A percentile compares a stretch with the other conserved stretches of the same genome.
Evolutionary conservation across 495 filamentous ascomycete species (phyloP).

Genomic region (Glonium stellatum): DNA sequence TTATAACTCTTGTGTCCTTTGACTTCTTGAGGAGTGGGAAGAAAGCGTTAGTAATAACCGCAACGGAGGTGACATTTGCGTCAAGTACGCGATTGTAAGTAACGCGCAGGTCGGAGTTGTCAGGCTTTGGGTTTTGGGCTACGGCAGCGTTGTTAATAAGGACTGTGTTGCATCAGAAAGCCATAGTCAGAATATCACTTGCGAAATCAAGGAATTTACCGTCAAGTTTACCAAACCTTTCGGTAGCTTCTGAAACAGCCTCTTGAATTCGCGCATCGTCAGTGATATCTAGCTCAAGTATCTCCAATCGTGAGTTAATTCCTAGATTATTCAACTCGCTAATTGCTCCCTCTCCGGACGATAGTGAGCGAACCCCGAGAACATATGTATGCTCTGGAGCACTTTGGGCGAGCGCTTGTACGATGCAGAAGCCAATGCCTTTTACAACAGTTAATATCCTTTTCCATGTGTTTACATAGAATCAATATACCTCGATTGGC

Average conservation of each 20-base stretch:
- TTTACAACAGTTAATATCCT: background rate
- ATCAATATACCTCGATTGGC: slow-evolving; percentile 1
- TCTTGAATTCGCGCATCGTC: slow-evolving; percentile 1
- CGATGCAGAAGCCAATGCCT: slow-evolving; percentile 9
- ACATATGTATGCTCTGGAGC: slow-evolving; percentile 7
- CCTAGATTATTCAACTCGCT: slow-evolving; percentile 1
- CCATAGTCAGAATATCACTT: background rate
- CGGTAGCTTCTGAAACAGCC: background rate
- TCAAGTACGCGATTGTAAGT: slow-evolving; percentile 5
- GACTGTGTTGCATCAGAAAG: background rate
- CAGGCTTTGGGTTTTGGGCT: slow-evolving; percentile 2
- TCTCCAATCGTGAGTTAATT: background rate
- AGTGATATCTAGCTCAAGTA: slow-evolving; percentile 4
- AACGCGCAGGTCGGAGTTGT: slow-evolving; percentile 1
- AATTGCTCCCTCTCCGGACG: background rate
- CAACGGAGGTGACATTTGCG: slow-evolving; percentile 8
- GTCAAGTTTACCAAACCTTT: background rate
- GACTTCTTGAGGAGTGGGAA: slow-evolving; percentile 7
- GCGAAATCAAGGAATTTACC: background rate
- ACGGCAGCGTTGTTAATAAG: slow-evolving; percentile 17
- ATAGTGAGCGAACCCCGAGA: slow-evolving; percentile 2
- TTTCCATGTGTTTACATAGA: background rate
- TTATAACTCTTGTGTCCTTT: slow-evolving; percentile 5
- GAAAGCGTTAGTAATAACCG: slow-evolving; percentile 3
- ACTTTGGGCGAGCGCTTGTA: slow-evolving; percentile 1